Evolutionary conservation across 768 basidiomycete genomes (phyloP), one percentile per base, ranked within the genome.

Genomic region (Leucogyrophana mollusca): DNA sequence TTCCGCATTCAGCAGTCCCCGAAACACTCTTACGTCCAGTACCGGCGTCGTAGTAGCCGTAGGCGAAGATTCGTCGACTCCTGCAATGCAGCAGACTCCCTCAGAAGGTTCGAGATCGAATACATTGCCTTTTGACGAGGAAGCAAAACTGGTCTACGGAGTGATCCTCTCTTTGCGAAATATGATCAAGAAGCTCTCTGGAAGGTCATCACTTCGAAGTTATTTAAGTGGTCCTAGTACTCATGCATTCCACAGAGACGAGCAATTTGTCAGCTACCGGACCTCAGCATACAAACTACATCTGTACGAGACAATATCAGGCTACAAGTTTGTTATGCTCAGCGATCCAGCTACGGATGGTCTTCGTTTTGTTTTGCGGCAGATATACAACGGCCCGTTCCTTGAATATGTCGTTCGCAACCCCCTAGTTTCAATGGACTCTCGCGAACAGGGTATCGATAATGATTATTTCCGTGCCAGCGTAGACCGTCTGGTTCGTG

Each of bases 81-180:
- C 63, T 73, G 21, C 7, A 32, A 14, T 47, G 2, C 55, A 50
- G 8, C 4, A 60, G 20, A 36, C 41, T 8, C 54, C 71, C n/a
- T 30, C 58, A 24, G 51, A 59, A 20, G 38, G 44, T 18, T 40
- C 58, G 27, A 53, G 61, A 22, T 70, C 74, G 9, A 79, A 70
- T 50, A 73, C 80, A 3, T 71, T 99, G 16, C 74, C 95, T 5
- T 98, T 99, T 56, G 96, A 99, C 60, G 96, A 99, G 65, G 95
- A 99, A 66, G 86, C 87, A 1, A 99, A 99, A 62, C 78, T 99
- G 50, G 94, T 99, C 0, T 99, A 98, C 62, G 96, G 96, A 46
- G 90, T 99, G 44, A 76, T 98, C 11, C 73, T 97, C 34, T 94
- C 91, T 6, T 62, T 99, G 56, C 72, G 92, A 45, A 94, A 92